These are phyloP conservation scores for Amanita exitialis DNA, from an alignment of 768 basidiomycete genomes.

Conservation along the genomic window DNA sequence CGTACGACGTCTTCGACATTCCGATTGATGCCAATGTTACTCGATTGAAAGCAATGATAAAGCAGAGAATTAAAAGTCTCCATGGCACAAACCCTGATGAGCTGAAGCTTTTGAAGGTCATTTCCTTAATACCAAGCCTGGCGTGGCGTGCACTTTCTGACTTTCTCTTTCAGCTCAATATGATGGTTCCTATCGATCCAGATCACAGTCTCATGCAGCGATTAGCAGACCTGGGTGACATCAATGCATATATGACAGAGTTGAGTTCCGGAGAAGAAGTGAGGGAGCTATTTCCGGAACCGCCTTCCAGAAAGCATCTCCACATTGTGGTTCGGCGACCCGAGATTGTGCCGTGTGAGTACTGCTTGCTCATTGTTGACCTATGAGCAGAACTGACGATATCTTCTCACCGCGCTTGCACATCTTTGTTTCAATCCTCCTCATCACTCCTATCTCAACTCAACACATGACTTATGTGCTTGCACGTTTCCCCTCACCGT, in stretches of 20 bases:
- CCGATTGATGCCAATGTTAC: neutral
- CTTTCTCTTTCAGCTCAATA: conserved; percentile 1
- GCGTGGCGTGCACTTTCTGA: neutral
- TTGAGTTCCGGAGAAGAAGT: neutral
- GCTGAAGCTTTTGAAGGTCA: neutral
- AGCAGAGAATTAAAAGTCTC: neutral
- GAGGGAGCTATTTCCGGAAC: conserved; percentile 1
- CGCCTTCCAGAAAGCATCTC: neutral
- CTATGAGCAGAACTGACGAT: neutral
- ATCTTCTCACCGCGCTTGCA: neutral
- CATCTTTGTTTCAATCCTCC: neutral
- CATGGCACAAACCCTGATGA: neutral
- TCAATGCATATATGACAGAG: neutral
- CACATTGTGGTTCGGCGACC: conserved; percentile 1
- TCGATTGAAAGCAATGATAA: neutral
- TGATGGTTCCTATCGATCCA: neutral
- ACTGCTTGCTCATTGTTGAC: neutral
- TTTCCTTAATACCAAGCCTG: neutral
- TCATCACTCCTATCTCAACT: conserved; percentile 2
- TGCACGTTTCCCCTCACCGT: neutral
- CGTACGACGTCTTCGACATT: conserved; percentile 1
- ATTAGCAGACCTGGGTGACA: neutral
- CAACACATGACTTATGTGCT: conserved; percentile 7
- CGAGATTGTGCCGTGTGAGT: neutral
- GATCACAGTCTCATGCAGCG: neutral